Base-by-base conservation (phyloP, 1,284 basidiomycete species). In the Boletus smithii region DNA sequence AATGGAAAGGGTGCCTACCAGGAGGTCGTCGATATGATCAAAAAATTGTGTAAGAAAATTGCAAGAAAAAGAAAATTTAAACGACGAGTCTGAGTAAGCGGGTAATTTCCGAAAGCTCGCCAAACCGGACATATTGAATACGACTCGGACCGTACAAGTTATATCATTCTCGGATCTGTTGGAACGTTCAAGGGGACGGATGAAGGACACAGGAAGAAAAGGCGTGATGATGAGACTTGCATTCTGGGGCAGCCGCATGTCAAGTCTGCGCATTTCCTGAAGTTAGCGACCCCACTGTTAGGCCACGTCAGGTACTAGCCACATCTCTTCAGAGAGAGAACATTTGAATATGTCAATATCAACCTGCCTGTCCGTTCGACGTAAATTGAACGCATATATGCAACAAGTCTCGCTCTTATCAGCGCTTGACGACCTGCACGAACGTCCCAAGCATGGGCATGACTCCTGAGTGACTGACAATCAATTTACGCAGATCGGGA, bases 201-300 rank as follows among this genome's bases (percentile, higher is more conserved):
- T 20, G 43, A 37, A 48, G 40, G n/a, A 44, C 44, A 34, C 42
- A 39, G 31, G 44, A 31, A 38, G 20, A 24, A n/a, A 20, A 50
- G 40, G 30, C 42, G 44, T 34, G 37, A 45, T 30, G 31, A 41
- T 29, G n/a, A n/a, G n/a, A 40, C 11, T 34, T 39, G 48, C 26
- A 38, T 55, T 65, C 53, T 63, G 48, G 60, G 60, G 63, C 56
- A 4, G 46, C 60, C 60, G 43, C 60, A 65, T 61, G 62, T 52
- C 39, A 10, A 29, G 41, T 31, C 35, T 30, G 46, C 37, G 44
- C 27, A 38, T 49, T 35, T 37, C 10, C 10, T 42, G 23, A 16
- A n/a, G 26, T 22, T 24, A 29, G 18, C 31, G 33, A 36, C 27
- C 33, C 36, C 11, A 24, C 51, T 24, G 23, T 24, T 24, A 24